A percentile compares a stretch with the other conserved stretches of the same genome.
Conservation (phyloP, 202 grass and related monocot species). For the Cymbopogon flexuosus region DNA sequence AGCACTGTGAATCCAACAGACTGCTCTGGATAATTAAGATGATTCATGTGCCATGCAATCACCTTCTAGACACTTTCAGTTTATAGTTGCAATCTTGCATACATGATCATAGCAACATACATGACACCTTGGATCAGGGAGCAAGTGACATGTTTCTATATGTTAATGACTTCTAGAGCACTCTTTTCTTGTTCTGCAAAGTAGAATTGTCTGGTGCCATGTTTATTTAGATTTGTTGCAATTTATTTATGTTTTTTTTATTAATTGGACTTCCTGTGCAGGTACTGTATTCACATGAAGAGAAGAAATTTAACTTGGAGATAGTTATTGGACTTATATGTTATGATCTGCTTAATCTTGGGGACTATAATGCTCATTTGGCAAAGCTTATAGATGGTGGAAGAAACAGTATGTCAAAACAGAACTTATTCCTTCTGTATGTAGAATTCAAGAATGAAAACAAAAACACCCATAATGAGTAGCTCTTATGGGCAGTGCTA, state of each 20-base stretch:
- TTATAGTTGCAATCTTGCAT: neutral
- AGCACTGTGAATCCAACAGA: neutral
- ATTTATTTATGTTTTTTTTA: neutral
- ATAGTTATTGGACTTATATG: slow-evolving; percentile 74
- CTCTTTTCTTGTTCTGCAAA: slow-evolving; percentile 2
- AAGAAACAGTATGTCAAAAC: slow-evolving; percentile 80
- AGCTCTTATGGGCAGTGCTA: neutral
- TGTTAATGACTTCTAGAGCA: neutral
- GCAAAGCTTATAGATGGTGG: slow-evolving; percentile 90
- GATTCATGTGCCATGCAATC: neutral
- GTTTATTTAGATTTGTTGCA: neutral
- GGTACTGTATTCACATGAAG: slow-evolving; percentile 89
- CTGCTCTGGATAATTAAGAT: neutral
- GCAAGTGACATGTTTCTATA: neutral
- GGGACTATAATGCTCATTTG: slow-evolving; percentile 80
- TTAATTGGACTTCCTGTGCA: slow-evolving; percentile 36
- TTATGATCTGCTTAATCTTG: slow-evolving; percentile 84
- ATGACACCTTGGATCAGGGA: neutral
- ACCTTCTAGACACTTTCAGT: neutral
- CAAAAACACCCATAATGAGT: neutral
- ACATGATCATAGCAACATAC: neutral
- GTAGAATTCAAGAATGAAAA: neutral
- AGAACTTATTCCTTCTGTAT: slow-evolving; percentile 5
- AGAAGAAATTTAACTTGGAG: slow-evolving; percentile 79
- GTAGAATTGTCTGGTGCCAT: neutral